A percentile compares a stretch with the other conserved stretches of the same genome.
phyloP scores from a whole-genome alignment of 2,329 filamentous ascomycete genomes.

The Thelonectria olida region DNA sequence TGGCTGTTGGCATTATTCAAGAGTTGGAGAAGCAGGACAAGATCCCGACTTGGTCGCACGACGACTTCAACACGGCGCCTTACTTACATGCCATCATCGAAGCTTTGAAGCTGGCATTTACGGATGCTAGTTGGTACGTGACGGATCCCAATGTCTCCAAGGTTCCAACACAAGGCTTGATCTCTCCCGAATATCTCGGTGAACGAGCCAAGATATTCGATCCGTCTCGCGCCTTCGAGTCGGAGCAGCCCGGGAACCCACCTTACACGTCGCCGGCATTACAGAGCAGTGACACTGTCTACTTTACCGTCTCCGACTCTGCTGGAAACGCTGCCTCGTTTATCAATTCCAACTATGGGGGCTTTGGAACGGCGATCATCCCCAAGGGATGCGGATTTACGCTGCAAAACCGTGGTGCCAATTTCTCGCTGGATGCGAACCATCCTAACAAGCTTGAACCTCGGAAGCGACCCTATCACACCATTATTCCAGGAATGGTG shows the following conservation, averaged over 20 bases:
- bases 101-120: conserved; percentile 86
- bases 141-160: conserved; percentile 79
- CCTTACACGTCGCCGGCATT: conserved; percentile 74
- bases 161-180: conserved; percentile 75
- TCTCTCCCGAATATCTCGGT: conserved; percentile 79
- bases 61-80: conserved; percentile 82
- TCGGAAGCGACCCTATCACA: conserved; percentile 92
- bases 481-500: conserved; percentile 92
- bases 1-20: conserved; percentile 92
- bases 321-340: conserved; percentile 92
- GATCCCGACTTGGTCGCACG: conserved; percentile 74
- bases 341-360: conserved; percentile 94
- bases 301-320: conserved; percentile 85
- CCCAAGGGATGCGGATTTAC: conserved; percentile 90
- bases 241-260: conserved; percentile 70
- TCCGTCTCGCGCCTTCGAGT: conserved; percentile 65
- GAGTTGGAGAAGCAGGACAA: conserved; percentile 79
- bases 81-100: conserved; percentile 92
- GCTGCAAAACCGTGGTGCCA: conserved; percentile 90
- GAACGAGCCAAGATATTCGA: conserved; percentile 70
- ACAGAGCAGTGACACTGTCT: conserved; percentile 90
- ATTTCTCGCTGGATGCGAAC: conserved; percentile 75
- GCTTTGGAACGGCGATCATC: conserved; percentile 88
- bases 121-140: conserved; percentile 90
- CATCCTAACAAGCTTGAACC: conserved; percentile 87